Percentiles rank a stretch among this genome's conserved stretches.
These are phyloP conservation scores for Beauveria bassiana DNA, from an alignment of 2,329 filamentous ascomycete genomes.

Conservation along the genomic window DNA sequence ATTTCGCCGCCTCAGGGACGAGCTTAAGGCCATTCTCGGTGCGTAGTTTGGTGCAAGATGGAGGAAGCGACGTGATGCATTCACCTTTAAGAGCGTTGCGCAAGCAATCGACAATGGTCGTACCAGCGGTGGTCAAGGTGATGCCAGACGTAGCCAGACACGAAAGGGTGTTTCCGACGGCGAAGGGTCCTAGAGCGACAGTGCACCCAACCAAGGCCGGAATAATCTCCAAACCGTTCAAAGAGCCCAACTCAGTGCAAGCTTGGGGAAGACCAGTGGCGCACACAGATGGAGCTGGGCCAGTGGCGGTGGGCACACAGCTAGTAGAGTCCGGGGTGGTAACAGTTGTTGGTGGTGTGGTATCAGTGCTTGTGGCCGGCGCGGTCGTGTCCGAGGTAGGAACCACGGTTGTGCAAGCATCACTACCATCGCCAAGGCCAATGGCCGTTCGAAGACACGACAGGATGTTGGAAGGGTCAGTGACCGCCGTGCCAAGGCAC, in stretches of 20 bases:
- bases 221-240: not conserved
- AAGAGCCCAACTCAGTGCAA: not conserved
- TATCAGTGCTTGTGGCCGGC: not conserved
- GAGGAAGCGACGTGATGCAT: conserved; percentile 10
- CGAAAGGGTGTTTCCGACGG: not conserved
- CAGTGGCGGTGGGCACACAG: not conserved
- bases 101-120: not conserved
- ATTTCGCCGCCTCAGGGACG: not conserved
- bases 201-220: not conserved
- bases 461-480: not conserved
- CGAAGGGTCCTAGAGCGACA: not conserved
- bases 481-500: not conserved
- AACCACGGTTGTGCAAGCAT: not conserved
- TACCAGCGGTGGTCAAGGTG: not conserved
- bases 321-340: not conserved
- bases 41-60: not conserved
- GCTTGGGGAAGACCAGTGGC: not conserved
- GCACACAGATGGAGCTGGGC: not conserved
- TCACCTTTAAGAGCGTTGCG: not conserved
- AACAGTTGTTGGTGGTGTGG: not conserved
- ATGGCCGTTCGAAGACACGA: not conserved
- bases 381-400: too few relatives aligned
- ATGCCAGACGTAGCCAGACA: not conserved
- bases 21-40: not conserved
- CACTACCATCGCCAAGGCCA: not conserved